Base-by-base conservation (phyloP, 1,139 yeast genomes). In the Komagataea norvegica region DNA sequence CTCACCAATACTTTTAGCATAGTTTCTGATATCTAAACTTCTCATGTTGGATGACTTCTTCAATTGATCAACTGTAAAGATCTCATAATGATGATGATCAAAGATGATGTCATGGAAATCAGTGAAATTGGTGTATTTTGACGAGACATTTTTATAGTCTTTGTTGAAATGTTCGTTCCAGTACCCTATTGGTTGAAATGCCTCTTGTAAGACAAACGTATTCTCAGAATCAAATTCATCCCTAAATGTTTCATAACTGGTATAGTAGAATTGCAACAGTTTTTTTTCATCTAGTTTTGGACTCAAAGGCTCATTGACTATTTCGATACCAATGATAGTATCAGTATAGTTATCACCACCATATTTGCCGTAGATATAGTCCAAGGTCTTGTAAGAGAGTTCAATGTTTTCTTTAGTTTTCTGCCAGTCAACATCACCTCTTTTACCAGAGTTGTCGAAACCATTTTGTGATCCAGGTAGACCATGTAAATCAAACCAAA, bases 391-490 rank as follows among this genome's bases (percentile, higher is more conserved):
- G 16, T 61, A 45, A 0, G 83, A 71, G 19, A 70, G 50, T 15
- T 65, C 61, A 9, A 70, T 59, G 45, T 75, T 62, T 32, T 60
- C 64, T 1, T 65, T 60, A 11, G 59, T 50, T 25, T 63, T 56
- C 51, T 72, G 70, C 84, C 84, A 79, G 5, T 68, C 68, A 8
- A 76, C 66, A 33, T 59, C 56, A 41, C 69, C 70, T 51, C 83
- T 64, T 34, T 61, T 57, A 1, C 86, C 86, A 3, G 82, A 75
- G 54, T 78, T 78, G 49, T 79, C 85, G 54, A 78, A 78, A n/a
- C 85, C 85, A 54, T 79, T 78, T 50, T 78, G 85, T 3, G 82
- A 73, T 1, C 82, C 82, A 3, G 84, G 84, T 8, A 69, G 75
- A 19, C 84, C 84, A 51, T 79, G 85, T 38, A 78, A 59, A 54